Percentiles rank a stretch among this genome's conserved stretches.
Conservation (phyloP, 73 alveolate species). For the Chromera velia region DNA sequence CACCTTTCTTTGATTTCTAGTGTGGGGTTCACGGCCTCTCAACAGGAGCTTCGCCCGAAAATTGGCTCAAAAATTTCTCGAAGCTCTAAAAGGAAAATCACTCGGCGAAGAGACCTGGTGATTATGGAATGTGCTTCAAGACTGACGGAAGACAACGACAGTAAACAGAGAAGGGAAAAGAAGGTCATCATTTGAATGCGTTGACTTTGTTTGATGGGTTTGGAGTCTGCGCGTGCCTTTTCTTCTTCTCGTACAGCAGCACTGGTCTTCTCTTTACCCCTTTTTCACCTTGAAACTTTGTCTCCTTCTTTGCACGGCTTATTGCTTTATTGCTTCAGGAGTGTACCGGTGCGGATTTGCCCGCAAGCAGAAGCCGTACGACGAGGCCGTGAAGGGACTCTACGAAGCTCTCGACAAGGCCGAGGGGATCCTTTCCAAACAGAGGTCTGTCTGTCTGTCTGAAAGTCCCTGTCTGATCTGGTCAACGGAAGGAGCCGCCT, state of each 20-base stretch:
- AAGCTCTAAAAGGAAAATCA: not conserved
- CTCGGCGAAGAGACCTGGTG: not conserved
- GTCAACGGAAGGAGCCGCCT: too few species aligned
- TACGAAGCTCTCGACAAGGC: slow-evolving; percentile 38
- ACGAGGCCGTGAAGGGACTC: slow-evolving; percentile 38
- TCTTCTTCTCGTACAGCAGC: too few species aligned
- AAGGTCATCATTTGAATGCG: not conserved
- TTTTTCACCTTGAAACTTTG: too few species aligned
- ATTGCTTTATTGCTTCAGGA: too few species aligned
- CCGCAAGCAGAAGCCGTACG: slow-evolving; percentile 48
- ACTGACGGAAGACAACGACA: not conserved
- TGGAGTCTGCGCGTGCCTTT: too few species aligned
- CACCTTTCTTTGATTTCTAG: too few species aligned
- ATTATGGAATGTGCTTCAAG: not conserved
- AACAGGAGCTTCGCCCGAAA: not conserved
- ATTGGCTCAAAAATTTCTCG: not conserved
- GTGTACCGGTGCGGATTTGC: slow-evolving; percentile 55
- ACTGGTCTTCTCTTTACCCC: too few species aligned
- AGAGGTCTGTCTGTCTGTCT: not conserved
- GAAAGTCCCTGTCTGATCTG: too few species aligned
- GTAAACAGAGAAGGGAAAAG: not conserved
- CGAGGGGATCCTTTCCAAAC: slow-evolving; percentile 16
- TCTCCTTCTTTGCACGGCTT: too few species aligned
- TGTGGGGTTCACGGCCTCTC: not conserved
- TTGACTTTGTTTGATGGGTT: not conserved